Evolutionary conservation across 192 early-diverging fungal species (phyloP), one percentile per base, ranked within the genome.

Genomic region (Diversispora eburnea): DNA sequence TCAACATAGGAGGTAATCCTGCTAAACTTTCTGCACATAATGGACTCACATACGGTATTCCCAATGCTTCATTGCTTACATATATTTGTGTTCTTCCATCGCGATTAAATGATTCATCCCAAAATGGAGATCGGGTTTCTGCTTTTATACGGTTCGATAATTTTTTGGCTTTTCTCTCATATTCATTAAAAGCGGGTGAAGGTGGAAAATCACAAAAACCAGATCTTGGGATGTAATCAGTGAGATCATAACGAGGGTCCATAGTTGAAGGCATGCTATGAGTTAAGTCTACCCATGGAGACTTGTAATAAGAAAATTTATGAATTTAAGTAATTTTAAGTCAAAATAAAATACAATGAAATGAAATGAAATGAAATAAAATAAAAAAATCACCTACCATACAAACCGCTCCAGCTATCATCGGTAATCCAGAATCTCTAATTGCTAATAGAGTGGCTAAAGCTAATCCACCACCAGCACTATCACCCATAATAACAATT

Each of bases 401-500:
- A 4, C 82, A 77, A 42, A 85, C 81, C 0, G 79, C 79, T 3
- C 85, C 88, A 10, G 79, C 88, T 5, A 89, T 86, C 56, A 85
- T 64, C 8, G 84, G 85, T 25, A 91, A 64, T 0, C 82, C 78
- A 22, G 82, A 77, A 67, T 91, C 85, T 47, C 87, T 78, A 17
- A 91, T 80, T 19, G 84, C 87, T 1, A 90, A 59, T 67, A 86
- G 73, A 0, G 82, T 75, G 2, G 85, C 85, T 20, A 89, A 56
- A 0, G 85, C 77, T 10, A 93, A 69, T 77, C 77, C 85, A 47
- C 91, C 90, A 19, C 91, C 91, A 0, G 91, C 88, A 65, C 88
- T 88, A 60, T 92, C 91, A 1, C 91, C 91, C 39, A 84, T 81
- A 33, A 92, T 76, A 15, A 88, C 80, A 72, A 92, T 84, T 66